phyloP scores from a whole-genome alignment of 306 rosid genomes.

The Geum urbanum region DNA sequence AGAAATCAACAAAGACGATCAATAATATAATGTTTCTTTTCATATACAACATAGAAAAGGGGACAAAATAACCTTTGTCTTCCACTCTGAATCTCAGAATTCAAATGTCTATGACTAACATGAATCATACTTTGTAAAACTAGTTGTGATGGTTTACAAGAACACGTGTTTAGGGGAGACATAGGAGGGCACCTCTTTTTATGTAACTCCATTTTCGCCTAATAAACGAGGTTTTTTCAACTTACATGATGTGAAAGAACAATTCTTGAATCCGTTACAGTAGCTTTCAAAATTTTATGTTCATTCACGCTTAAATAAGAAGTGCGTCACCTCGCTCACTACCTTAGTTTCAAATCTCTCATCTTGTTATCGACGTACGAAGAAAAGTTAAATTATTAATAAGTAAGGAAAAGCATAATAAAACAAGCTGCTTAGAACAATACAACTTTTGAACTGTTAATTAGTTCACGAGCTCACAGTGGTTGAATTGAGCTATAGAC shows the following conservation, averaged over 20 bases:
- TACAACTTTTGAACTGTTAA: not conserved
- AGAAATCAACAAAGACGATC: constrained; percentile 1
- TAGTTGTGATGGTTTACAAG: constrained; percentile 10
- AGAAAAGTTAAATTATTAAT: too few species aligned
- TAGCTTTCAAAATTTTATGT: too few species aligned
- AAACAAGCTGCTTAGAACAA: not conserved
- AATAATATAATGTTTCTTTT: not conserved
- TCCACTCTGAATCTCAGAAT: constrained; percentile 18
- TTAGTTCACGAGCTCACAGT: not conserved
- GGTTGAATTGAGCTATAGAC: not conserved
- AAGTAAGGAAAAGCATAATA: too few species aligned
- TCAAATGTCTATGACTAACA: constrained; percentile 7
- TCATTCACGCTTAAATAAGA: too few species aligned
- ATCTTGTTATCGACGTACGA: too few species aligned
- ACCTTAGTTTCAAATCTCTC: too few species aligned
- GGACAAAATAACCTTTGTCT: constrained; percentile 21
- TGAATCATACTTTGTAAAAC: not conserved
- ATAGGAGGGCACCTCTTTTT: not conserved
- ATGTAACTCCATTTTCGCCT: not conserved
- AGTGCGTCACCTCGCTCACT: too few species aligned
- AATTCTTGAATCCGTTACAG: too few species aligned
- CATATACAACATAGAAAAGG: constrained; percentile 34
- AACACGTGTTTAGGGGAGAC: constrained; percentile 2
- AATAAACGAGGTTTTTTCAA: too few species aligned
- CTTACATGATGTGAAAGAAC: too few species aligned